Evolutionary conservation across 1,284 basidiomycete genomes (phyloP), one percentile per base, ranked within the genome.

Genomic region (Papiliotrema fonsecae): DNA sequence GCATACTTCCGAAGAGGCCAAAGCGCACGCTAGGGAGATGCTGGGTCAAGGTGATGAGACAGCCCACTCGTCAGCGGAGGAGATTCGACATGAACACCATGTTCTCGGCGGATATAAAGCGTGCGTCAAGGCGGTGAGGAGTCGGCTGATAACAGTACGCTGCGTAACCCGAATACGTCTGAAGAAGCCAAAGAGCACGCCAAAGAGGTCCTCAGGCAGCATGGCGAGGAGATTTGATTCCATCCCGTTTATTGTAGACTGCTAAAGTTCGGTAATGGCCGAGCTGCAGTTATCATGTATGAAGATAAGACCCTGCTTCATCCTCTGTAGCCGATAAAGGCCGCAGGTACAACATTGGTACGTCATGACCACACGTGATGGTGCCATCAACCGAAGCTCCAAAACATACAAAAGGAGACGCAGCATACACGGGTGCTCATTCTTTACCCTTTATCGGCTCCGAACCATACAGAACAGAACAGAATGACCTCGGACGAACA

Each of bases 161-260:
- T 40, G 6, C 25, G 30, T 21, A 47, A 47, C 22, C 45, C 45
- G n/a, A 51, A 55, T 26, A 39, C 47, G n/a, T 57, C 54, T 4
- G 54, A 52, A 10, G 53, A 54, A 40, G 61, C 58, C 5, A 63
- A 63, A 37, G 42, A 57, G 31, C 55, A 59, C 32, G 61, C 61
- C 13, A 37, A 9, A 18, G 45, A 47, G 37, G 27, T 47, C 18
- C 25, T 47, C n/a, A 22, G 30, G 16, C 36, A 47, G 26, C 45
- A 47, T 30, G 45, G 45, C 19, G 45, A 18, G 24, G 40, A 40
- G 45, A 37, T 45, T 22, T 44, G 19, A 16, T n/a, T n/a, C n/a
- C n/a, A n/a, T n/a, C n/a, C n/a, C n/a, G n/a, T n/a, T n/a, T n/a
- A n/a, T n/a, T n/a, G n/a, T n/a, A n/a, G n/a, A n/a, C n/a, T n/a